phyloP scores from a whole-genome alignment of 345 rosid genomes.

The Pistacia integerrima region DNA sequence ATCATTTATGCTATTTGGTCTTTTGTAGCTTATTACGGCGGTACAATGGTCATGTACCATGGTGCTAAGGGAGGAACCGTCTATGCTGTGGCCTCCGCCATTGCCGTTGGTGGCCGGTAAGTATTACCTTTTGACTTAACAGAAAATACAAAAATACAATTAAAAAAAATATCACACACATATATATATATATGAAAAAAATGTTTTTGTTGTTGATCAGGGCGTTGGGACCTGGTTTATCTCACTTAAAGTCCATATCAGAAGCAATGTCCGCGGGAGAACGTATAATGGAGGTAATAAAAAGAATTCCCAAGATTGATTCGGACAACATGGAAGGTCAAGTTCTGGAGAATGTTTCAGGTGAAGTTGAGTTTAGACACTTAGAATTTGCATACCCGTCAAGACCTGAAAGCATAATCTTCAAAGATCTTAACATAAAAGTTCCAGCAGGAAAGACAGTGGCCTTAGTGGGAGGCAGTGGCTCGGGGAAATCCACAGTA shows the following conservation, averaged over 20 bases:
- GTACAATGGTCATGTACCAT: constrained; percentile 78
- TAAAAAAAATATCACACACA: no score
- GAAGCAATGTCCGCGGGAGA: constrained; percentile 73
- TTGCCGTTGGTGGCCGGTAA: constrained; percentile 76
- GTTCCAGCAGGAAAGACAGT: no score
- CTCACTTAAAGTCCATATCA: constrained; percentile 64
- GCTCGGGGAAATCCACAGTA: no score
- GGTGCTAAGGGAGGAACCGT: constrained; percentile 75
- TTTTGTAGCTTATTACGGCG: constrained; percentile 64
- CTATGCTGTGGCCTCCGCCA: constrained; percentile 52
- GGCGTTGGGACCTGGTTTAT: constrained; percentile 62
- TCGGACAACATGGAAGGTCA: constrained; percentile 54
- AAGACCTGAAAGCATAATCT: constrained; percentile 56
- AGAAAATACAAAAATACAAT: no score
- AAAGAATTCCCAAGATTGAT: constrained; percentile 75
- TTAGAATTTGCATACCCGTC: constrained; percentile 82
- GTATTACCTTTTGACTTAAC: constrained; percentile 2
- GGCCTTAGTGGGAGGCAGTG: no score
- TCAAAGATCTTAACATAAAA: constrained; percentile 39
- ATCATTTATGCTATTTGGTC: constrained; percentile 67
- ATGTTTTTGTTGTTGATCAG: constrained; percentile 28
- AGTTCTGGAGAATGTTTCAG: constrained; percentile 40
- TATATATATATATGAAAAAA: no score
- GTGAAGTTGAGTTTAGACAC: constrained; percentile 64
- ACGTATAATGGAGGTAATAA: constrained; percentile 61